Percentiles rank a stretch among this genome's conserved stretches.
phyloP scores from a whole-genome alignment of 2,329 filamentous ascomycete species.

The Pestalotiopsis sp. region DNA sequence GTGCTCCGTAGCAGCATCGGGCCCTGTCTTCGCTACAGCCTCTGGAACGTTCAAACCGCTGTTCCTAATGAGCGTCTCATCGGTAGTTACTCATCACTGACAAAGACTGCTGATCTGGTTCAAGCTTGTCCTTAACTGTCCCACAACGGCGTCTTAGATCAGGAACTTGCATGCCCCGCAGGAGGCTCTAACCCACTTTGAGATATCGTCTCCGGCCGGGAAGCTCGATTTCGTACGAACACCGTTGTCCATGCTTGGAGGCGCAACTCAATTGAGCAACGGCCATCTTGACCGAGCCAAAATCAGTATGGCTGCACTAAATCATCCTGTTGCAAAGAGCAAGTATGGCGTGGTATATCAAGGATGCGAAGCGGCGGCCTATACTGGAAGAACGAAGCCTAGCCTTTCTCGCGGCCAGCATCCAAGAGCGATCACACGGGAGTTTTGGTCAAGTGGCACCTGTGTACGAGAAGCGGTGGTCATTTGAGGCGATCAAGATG shows the following conservation, averaged over 20 bases:
- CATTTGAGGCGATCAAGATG: not conserved
- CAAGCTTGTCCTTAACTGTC: not conserved
- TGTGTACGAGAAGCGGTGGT: not conserved
- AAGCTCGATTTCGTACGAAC: conserved; percentile 38
- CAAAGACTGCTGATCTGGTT: not conserved
- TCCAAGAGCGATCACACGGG: not conserved
- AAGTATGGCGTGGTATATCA: not conserved
- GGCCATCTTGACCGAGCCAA: conserved; percentile 19
- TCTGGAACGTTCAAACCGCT: not conserved
- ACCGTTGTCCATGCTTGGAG: conserved; percentile 36
- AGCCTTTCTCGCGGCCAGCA: not conserved
- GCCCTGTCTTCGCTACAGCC: not conserved
- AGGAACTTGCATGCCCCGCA: conserved; percentile 22
- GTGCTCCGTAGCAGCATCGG: not conserved
- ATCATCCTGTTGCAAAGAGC: not conserved
- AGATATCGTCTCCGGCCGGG: conserved; percentile 39
- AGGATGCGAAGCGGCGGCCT: not conserved
- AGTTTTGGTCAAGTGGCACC: not conserved
- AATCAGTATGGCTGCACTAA: conserved; percentile 11
- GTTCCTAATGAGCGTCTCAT: not conserved
- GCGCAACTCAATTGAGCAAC: conserved; percentile 39
- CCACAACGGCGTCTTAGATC: conserved; percentile 17
- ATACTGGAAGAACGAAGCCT: conserved; percentile 2
- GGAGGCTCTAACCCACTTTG: conserved; percentile 35
- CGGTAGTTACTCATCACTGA: conserved; percentile 7